Percentiles rank a stretch among this genome's conserved stretches.
These are phyloP conservation scores for Conticribra guillardii DNA, from an alignment of 108 stramenopile genomes.

Conservation along the genomic window DNA sequence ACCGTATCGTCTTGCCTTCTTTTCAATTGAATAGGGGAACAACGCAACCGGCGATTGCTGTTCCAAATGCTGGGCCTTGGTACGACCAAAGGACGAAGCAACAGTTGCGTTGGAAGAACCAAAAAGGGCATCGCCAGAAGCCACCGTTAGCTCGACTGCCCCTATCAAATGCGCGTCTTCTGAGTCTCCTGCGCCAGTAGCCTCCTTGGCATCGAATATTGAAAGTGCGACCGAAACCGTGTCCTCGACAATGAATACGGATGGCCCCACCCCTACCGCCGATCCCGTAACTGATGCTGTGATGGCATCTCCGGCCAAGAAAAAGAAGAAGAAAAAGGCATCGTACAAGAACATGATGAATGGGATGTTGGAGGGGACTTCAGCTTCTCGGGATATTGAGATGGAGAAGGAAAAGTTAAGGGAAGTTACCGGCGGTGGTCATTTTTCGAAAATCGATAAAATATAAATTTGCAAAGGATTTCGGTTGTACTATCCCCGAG, in stretches of 20 bases:
- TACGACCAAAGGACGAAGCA: slow-evolving; percentile 49
- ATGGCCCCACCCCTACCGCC: no score
- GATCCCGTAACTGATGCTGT: neutral
- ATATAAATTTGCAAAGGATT: slow-evolving; percentile 48
- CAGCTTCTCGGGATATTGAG: slow-evolving; percentile 44
- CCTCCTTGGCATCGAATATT: slow-evolving; percentile 3
- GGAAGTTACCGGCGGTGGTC: slow-evolving; percentile 76
- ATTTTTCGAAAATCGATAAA: slow-evolving; percentile 82
- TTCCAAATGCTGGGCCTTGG: slow-evolving; percentile 78
- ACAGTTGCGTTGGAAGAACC: slow-evolving; percentile 15
- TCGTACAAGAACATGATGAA: slow-evolving; percentile 84
- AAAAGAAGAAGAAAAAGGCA: slow-evolving; percentile 84
- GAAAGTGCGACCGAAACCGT: slow-evolving; percentile 6
- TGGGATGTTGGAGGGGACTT: slow-evolving; percentile 52
- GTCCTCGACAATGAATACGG: no score
- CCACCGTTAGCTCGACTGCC: neutral
- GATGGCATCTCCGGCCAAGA: slow-evolving; percentile 36
- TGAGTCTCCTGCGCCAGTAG: neutral
- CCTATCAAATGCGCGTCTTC: neutral
- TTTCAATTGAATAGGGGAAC: slow-evolving; percentile 53
- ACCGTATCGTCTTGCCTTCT: neutral
- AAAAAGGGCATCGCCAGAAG: slow-evolving; percentile 2
- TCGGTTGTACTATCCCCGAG: no score
- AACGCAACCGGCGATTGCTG: slow-evolving; percentile 75
- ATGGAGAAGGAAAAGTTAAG: slow-evolving; percentile 66